phyloP scores from a whole-genome alignment of 2,329 filamentous ascomycete genomes.

The Fusarium caatingaense region DNA sequence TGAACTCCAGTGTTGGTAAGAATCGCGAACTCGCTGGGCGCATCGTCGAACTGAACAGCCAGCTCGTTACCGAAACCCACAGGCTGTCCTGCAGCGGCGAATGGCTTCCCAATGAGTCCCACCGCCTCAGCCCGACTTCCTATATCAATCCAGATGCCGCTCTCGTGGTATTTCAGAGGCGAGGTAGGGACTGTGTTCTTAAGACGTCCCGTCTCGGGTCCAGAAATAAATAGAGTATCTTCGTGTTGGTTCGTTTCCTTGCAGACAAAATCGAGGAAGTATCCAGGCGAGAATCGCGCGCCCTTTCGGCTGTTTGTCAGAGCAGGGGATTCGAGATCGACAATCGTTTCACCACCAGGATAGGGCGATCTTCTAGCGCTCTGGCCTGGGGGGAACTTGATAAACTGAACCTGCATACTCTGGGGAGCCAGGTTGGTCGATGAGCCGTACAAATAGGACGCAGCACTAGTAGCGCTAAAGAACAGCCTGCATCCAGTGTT shows the following conservation, averaged over 20 bases:
- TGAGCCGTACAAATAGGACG: constrained; percentile 71
- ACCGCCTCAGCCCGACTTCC: constrained; percentile 80
- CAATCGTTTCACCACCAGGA: constrained; percentile 52
- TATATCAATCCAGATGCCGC: constrained; percentile 82
- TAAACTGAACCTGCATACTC: constrained; percentile 97
- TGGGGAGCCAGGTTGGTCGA: constrained; percentile 77
- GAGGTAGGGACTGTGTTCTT: constrained; percentile 66
- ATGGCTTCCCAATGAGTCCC: constrained; percentile 78
- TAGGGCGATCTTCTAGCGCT: constrained; percentile 48
- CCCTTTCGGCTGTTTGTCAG: constrained; percentile 64
- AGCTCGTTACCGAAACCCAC: constrained; percentile 93
- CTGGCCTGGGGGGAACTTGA: constrained; percentile 84
- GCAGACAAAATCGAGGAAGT: constrained; percentile 86
- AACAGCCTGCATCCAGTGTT: constrained; percentile 92
- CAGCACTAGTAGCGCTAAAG: constrained; percentile 86
- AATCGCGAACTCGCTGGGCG: constrained; percentile 85
- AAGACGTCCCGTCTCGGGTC: constrained; percentile 90
- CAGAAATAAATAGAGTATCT: constrained; percentile 83
- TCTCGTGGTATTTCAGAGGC: constrained; percentile 76
- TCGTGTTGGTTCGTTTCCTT: constrained; percentile 69
- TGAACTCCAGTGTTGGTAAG: constrained; percentile 93
- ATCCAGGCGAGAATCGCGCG: constrained; percentile 82
- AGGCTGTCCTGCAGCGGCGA: constrained; percentile 74
- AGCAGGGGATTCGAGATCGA: constrained; percentile 62
- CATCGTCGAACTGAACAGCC: constrained; percentile 92